Base-by-base conservation (phyloP, 2,329 filamentous ascomycete species). In the Exophiala dermatitidis region DNA sequence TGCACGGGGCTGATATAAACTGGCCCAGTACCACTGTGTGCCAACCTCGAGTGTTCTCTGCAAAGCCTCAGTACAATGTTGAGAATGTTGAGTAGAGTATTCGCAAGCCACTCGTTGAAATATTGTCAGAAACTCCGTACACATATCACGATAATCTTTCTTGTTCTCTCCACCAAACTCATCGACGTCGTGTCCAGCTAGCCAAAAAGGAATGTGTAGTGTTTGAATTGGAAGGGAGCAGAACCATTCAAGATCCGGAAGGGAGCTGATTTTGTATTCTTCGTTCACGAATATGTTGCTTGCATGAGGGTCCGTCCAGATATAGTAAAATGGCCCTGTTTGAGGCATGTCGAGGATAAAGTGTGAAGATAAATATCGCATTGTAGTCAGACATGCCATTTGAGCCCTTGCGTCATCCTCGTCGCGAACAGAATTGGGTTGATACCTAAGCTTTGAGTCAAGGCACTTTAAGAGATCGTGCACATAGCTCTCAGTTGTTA, bases 281-380 rank as follows among this genome's bases (percentile, higher is more conserved):
- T 53, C 42, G 46, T 65, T 58, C 12, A 66, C 62, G 41, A 65
- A 57, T 9, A 68, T 63, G 33, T 68, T 66, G 50, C 67, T 68
- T 43, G 62, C 61, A 50, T 73, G 67, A n/a, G 74, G 60, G 55
- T 74, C 71, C 6, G 69, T 72, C 5, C 73, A 63, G 1, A 45
- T 60, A 36, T 67, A 63, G 29, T 66, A 52, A 54, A 71, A 73
- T 0, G 68, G 68, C 0, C 69, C 69, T 28, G 65, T 48, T 6
- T 65, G 63, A 32, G 67, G 58, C 54, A 69, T 66, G n/a, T 57
- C 53, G 3, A 55, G 59, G 12, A 53, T 63, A 64, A 55, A 68
- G 44, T 58, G 67, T 53, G 46, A 61, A 43, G 52, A 46, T 33
- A 61, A 60, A 4, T 59, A 29, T 66, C 58, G 55, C 64, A 54